Base-by-base conservation (phyloP, 2,329 filamentous ascomycete species). In the Aspergillus fijiensis region DNA sequence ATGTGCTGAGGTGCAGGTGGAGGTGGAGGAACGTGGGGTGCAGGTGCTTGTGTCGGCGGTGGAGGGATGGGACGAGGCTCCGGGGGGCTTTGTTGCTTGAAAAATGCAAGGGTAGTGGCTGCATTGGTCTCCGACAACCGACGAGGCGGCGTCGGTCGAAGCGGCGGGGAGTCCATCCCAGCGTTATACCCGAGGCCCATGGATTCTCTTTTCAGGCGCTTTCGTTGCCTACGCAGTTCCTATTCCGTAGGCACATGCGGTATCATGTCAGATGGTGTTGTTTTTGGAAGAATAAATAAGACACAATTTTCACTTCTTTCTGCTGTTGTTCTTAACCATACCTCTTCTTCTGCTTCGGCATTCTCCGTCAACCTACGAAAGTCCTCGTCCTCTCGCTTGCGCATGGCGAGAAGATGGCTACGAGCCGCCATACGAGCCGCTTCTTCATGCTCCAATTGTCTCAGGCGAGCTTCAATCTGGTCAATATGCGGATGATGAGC, bases 111-210 rank as follows among this genome's bases (percentile, higher is more conserved):
- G 29, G 75, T 76, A 7, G 75, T 77, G 19, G 75, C 75, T 29
- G 75, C 75, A 63, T 74, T 77, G 50, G 75, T 77, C 64, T 77
- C 75, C 49, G 75, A 77, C 49, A 77, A 61, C 29, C 75, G 74
- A 58, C 75, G 74, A 21, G 74, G 72, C 57, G 73, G 71, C 55
- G 74, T 74, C 33, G 74, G 73, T 35, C 73, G 72, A 45, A 74
- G 65, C 19, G 75, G 75, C 45, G 75, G 74, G 48, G 75, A 76
- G 61, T 77, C 75, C 14, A 67, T 62, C 25, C 63, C 65, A 14
- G 69, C 64, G 60, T 77, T 75, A 49, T 64, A 65, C n/a, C 70
- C 69, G 12, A 77, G 61, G 10, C 75, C 75, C 75, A 77, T 77
- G 0, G 75, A 77, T 55, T 77, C 75, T 51, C 75, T 70, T 67